Evolutionary conservation across 352 stramenopile genomes (phyloP).

Genomic region (Pythium brachiatum): DNA sequence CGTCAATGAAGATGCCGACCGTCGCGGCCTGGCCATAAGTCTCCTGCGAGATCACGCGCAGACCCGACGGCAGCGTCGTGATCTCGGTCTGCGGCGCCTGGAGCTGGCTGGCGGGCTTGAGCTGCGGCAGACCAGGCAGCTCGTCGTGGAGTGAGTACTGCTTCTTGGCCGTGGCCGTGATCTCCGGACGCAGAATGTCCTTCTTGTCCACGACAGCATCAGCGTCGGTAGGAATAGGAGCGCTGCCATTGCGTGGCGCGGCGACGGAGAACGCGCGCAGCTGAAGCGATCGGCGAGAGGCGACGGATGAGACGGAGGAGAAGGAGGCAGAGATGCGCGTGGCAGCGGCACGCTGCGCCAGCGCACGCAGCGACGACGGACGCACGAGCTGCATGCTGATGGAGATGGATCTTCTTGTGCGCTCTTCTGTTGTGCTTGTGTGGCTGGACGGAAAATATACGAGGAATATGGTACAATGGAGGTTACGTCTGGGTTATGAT

Average conservation of each 20-base stretch:
- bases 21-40: slow-evolving; percentile 95
- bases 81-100: slow-evolving; percentile 89
- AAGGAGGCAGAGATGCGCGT: background rate
- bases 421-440: no score
- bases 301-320: background rate
- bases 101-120: slow-evolving; percentile 84
- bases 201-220: slow-evolving; percentile 15
- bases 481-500: slow-evolving; percentile 4
- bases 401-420: background rate
- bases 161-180: slow-evolving; percentile 31
- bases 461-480: slow-evolving; percentile 8
- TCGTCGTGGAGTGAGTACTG: slow-evolving; percentile 63
- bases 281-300: background rate
- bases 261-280: slow-evolving; percentile 44
- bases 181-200: slow-evolving; percentile 57
- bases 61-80: slow-evolving; percentile 91
- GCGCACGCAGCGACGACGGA: slow-evolving; percentile 2
- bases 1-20: slow-evolving; percentile 93
- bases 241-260: slow-evolving; percentile 17
- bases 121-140: slow-evolving; percentile 62
- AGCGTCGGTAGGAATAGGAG: slow-evolving; percentile 25
- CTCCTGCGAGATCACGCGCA: slow-evolving; percentile 96
- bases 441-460: slow-evolving; percentile 20
- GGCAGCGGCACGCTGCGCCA: slow-evolving; percentile 2
- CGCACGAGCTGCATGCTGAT: slow-evolving; percentile 20